Base-by-base conservation (phyloP, 2,329 filamentous ascomycete genomes). In the Alternaria solani region DNA sequence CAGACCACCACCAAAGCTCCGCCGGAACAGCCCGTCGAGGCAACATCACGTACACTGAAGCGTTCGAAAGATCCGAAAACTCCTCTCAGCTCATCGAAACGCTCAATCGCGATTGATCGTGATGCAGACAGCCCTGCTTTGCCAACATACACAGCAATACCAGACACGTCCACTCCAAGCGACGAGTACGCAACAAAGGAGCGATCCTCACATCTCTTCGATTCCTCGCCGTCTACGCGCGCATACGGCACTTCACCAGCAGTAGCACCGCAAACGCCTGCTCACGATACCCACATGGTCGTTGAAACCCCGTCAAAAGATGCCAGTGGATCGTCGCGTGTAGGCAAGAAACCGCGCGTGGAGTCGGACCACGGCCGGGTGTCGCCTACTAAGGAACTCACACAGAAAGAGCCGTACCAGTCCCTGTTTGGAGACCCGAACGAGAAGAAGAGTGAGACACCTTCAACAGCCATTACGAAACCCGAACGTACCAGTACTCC, bases 1-100 rank as follows among this genome's bases (percentile, higher is more conserved):
- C 77, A 81, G 63, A 74, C 81, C 59, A 76, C 75, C 61, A 82
- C 83, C 67, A 81, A 82, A 51, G 79, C 80, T 41, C 68, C 78
- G 36, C 61, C 79, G 30, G 64, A 74, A 43, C 63, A 64, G 48
- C 32, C 55, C 49, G 65, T 69, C n/a, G 73, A 75, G 34, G 46
- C 51, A 23, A 16, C 49, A 25, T 6, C 51, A 28, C 52, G 51
- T 7, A 60, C 66, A 46, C 63, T 70, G 55, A 70, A 66, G 51
- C 64, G 62, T 51, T 69, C 69, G 6, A 67, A 67, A 41, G 71
- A 71, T 48, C 65, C 68, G 14, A 65, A 65, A 23, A 70, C 70
- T 38, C 67, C 64, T 18, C 59, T 59, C 26, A 46, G 55, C 14
- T 65, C 57, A 26, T 58, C 63, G 32, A 52, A 42, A 32, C 59